A percentile compares a stretch with the other conserved stretches of the same genome.
phyloP scores from a whole-genome alignment of 495 filamentous ascomycete genomes.

The Halenospora varia region DNA sequence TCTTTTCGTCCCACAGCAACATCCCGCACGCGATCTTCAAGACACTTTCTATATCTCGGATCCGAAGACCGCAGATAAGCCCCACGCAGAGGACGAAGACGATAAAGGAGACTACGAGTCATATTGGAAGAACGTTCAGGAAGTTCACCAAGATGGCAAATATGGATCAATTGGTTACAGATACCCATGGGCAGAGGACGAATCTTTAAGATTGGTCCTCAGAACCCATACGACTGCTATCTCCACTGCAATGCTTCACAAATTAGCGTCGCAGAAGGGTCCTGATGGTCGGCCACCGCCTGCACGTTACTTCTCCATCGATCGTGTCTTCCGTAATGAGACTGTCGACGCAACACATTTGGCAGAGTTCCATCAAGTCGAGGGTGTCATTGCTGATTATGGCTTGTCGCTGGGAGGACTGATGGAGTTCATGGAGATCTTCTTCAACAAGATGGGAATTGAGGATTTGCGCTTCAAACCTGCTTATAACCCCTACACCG shows the following conservation, averaged over 20 bases:
- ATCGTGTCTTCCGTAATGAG: constrained; percentile 95
- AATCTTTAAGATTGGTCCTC: constrained; percentile 83
- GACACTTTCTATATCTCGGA: constrained; percentile 98
- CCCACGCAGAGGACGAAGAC: constrained; percentile 47
- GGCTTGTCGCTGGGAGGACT: constrained; percentile 84
- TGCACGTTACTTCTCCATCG: constrained; percentile 94
- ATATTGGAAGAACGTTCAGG: constrained; percentile 82
- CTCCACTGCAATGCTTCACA: constrained; percentile 82
- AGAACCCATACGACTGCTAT: constrained; percentile 95
- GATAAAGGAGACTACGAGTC: constrained; percentile 74
- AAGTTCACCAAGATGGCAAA: constrained; percentile 80
- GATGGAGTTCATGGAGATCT: constrained; percentile 95
- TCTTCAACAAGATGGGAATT: constrained; percentile 95
- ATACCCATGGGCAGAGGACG: constrained; percentile 87
- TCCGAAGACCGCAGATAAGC: constrained; percentile 69
- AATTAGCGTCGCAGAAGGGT: constrained; percentile 65
- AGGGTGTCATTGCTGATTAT: constrained; percentile 97
- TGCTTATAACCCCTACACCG: constrained; percentile 98
- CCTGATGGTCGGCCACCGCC: constrained; percentile 52
- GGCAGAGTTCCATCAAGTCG: constrained; percentile 97
- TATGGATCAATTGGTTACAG: constrained; percentile 94
- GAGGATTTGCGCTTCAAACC: constrained; percentile 88
- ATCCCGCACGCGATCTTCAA: constrained; percentile 92
- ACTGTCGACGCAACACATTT: constrained; percentile 94
- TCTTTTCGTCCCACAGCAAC: constrained; percentile 96